Evolutionary conservation across 805 yeast genomes (phyloP), one percentile per base, ranked within the genome.

Genomic region (Pichia phayaonensis): DNA sequence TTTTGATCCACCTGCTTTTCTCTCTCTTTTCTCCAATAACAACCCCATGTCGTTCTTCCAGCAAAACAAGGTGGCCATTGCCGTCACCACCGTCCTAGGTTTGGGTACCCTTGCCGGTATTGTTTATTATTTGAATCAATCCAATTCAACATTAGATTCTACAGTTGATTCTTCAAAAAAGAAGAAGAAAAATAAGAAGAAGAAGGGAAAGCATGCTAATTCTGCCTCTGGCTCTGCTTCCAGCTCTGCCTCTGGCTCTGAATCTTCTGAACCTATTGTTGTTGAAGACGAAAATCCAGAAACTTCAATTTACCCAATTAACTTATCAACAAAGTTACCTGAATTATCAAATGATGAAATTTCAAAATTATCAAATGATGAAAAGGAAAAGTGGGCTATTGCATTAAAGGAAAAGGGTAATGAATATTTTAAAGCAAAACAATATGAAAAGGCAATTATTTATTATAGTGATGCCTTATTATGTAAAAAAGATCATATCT

Each of bases 381-480:
- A 80, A 58, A 83, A 74, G 67, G 83, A 78, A 42, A 72, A 73
- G 46, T 76, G 83, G 76, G 88, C 96, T 6, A 66, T 79, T 48
- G 81, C 83, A 42, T 77, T 92, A 70, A 94, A 94, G 71, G 92
- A 84, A 61, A 90, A 86, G 50, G 99, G 99, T 62, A 94, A 94
- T 69, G 75, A 74, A 47, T 79, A 72, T 51, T 94, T 87, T 75
- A 86, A 84, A 67, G 62, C 62, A 51, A 84, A 86, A 69, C 73
- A 84, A 48, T 86, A 75, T 63, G 76, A 80, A 49, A 75, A 76
- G n/a, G 98, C 98, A 42, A 79, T 90, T 61, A 80, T 77, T 43
- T 84, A 76, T 67, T 94, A 94, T 73, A 67, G 87, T 42, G 80
- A 78, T 51, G 98, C 99, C 12, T 73, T 94, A 58, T 65, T 74